A percentile compares a stretch with the other conserved stretches of the same genome.
Conservation (phyloP, 2,329 filamentous ascomycete species). For the Leptographium procerum region DNA sequence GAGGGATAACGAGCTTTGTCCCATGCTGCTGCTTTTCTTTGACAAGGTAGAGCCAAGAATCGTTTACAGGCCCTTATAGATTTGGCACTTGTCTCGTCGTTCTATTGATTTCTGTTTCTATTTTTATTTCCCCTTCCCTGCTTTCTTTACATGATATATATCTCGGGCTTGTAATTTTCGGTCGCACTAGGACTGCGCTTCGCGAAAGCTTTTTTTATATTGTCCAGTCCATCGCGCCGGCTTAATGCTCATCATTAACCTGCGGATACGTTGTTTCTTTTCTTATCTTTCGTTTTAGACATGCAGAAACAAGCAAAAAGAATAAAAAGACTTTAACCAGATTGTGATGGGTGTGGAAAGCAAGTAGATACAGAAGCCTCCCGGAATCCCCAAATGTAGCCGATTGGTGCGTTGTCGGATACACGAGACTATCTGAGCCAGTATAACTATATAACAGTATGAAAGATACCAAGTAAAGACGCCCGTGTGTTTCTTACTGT, state of each 20-base stretch:
- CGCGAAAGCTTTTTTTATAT: neutral
- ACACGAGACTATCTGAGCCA: too few relatives aligned
- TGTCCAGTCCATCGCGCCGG: neutral
- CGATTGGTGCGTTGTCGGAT: neutral
- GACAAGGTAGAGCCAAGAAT: neutral
- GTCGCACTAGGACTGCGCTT: neutral
- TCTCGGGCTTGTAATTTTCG: neutral
- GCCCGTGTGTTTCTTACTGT: too few relatives aligned
- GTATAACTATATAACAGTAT: too few relatives aligned
- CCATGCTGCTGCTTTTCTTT: neutral
- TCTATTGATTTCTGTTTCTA: too few relatives aligned
- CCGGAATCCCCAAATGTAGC: neutral
- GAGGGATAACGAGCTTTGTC: neutral
- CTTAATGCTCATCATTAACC: neutral
- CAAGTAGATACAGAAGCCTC: neutral
- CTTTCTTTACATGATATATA: neutral
- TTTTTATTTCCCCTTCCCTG: neutral
- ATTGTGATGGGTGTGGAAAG: neutral
- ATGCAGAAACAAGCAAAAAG: neutral
- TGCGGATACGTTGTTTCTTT: neutral
- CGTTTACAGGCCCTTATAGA: neutral
- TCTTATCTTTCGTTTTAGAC: neutral
- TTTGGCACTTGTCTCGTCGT: too few relatives aligned
- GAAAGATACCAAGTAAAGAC: too few relatives aligned
- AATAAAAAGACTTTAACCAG: neutral